Evolutionary conservation across 1,284 basidiomycete genomes (phyloP).

Genomic region (Tilletia walkeri): DNA sequence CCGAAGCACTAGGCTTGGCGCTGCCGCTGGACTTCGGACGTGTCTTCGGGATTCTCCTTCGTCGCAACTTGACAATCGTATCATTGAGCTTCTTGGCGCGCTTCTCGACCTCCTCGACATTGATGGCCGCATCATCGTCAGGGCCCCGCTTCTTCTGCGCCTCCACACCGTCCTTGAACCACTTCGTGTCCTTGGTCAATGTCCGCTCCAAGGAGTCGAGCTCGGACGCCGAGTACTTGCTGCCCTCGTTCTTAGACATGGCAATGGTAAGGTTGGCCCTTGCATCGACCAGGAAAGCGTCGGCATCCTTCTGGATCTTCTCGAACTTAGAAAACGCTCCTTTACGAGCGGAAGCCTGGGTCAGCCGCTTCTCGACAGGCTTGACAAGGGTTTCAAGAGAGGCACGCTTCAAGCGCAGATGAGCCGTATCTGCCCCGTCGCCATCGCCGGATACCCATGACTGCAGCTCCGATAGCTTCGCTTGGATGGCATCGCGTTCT

Average conservation of each 20-base stretch:
- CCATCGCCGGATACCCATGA: slow-evolving; percentile 81
- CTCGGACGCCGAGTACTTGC: slow-evolving; percentile 53
- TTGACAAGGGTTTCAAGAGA: slow-evolving; percentile 67
- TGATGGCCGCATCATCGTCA: slow-evolving; percentile 49
- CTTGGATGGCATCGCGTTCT: slow-evolving; percentile 69
- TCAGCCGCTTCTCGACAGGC: slow-evolving; percentile 79
- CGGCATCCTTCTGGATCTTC: slow-evolving; percentile 64
- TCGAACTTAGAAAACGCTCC: slow-evolving; percentile 67
- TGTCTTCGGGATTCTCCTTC: slow-evolving; percentile 50
- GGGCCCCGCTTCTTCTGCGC: slow-evolving; percentile 39
- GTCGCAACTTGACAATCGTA: slow-evolving; percentile 45
- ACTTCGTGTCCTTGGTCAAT: slow-evolving; percentile 44
- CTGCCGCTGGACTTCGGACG: slow-evolving; percentile 9
- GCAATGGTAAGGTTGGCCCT: slow-evolving; percentile 63
- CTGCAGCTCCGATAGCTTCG: slow-evolving; percentile 70
- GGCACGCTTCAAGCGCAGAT: slow-evolving; percentile 58
- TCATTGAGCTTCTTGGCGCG: slow-evolving; percentile 46
- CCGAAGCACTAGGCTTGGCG: not conserved
- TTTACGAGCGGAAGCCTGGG: slow-evolving; percentile 73
- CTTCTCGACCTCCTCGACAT: slow-evolving; percentile 48
- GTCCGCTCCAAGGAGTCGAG: slow-evolving; percentile 44
- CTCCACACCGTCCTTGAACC: slow-evolving; percentile 47
- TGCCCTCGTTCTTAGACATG: slow-evolving; percentile 58
- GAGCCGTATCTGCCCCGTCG: slow-evolving; percentile 68
- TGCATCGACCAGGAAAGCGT: slow-evolving; percentile 78